These are phyloP conservation scores for Rhizopus sp. DNA, from an alignment of 371 early-diverging fungal species.

Conservation along the genomic window DNA sequence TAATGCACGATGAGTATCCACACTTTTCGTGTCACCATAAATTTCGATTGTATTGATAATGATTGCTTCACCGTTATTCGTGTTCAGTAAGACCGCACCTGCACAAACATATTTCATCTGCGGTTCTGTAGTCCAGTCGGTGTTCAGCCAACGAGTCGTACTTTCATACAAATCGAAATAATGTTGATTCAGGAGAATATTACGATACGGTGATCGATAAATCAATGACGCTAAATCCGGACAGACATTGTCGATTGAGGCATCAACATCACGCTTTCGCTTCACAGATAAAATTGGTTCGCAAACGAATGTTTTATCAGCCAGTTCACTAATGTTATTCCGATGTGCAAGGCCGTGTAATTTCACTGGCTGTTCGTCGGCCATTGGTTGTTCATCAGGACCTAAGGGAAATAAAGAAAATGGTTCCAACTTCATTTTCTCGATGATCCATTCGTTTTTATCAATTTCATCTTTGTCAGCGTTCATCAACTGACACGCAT, in stretches of 20 bases:
- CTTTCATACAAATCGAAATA: conserved; percentile 2
- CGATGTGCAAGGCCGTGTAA: neutral
- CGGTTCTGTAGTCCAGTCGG: conserved; percentile 12
- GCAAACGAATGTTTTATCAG: neutral
- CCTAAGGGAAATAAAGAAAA: conserved; percentile 11
- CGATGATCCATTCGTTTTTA: conserved; percentile 13
- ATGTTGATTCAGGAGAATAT: conserved; percentile 6
- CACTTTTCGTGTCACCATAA: conserved; percentile 20
- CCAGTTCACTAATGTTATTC: neutral
- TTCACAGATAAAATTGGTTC: neutral
- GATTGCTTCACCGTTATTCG: conserved; percentile 19
- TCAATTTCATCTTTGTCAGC: neutral
- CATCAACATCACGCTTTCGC: neutral
- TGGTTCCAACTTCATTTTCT: conserved; percentile 21
- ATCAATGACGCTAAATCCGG: conserved; percentile 2
- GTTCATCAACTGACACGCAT: conserved; percentile 2
- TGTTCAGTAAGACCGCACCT: conserved; percentile 21
- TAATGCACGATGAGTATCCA: conserved; percentile 16
- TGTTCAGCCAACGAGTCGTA: conserved; percentile 7
- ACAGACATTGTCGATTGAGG: neutral
- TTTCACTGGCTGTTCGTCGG: neutral
- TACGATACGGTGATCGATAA: neutral
- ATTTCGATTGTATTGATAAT: conserved; percentile 33
- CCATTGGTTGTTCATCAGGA: too few relatives aligned
- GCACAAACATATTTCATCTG: conserved; percentile 22